phyloP scores from a whole-genome alignment of 2,329 filamentous ascomycete species.

The Fusarium scirpi region DNA sequence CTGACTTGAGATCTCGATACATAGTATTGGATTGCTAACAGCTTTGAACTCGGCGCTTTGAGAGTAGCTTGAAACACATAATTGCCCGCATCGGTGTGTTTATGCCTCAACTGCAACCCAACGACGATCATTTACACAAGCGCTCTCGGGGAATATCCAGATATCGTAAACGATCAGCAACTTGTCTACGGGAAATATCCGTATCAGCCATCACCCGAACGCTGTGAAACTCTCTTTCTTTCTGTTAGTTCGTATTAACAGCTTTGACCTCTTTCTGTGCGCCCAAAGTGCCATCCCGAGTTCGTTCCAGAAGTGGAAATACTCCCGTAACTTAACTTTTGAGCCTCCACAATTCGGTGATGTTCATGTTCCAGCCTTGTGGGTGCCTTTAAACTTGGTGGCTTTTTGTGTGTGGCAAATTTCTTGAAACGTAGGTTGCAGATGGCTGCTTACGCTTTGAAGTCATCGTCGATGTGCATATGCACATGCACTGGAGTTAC shows the following conservation, averaged over 20 bases:
- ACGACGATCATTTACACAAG: slow-evolving; percentile 31
- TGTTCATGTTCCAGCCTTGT: slow-evolving; percentile 34
- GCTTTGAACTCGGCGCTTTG: not conserved
- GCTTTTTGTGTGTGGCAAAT: slow-evolving; percentile 3
- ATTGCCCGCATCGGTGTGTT: slow-evolving; percentile 21
- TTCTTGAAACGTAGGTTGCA: slow-evolving; percentile 3
- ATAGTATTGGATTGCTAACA: not conserved
- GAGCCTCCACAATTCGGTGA: slow-evolving; percentile 22
- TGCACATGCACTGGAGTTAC: not conserved
- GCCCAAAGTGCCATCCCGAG: slow-evolving; percentile 32
- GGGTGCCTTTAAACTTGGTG: slow-evolving; percentile 1
- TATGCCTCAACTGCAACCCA: slow-evolving; percentile 31
- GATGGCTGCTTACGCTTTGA: not conserved
- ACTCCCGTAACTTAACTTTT: slow-evolving; percentile 29
- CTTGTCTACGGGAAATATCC: slow-evolving; percentile 8
- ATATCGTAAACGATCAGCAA: slow-evolving; percentile 32
- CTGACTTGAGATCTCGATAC: slow-evolving; percentile 1
- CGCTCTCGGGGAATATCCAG: slow-evolving; percentile 24
- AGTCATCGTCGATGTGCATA: slow-evolving; percentile 1
- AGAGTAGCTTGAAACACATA: slow-evolving; percentile 26
- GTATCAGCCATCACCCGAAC: slow-evolving; percentile 37
- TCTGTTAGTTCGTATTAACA: not conserved
- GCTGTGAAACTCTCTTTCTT: slow-evolving; percentile 28
- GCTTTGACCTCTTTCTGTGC: not conserved
- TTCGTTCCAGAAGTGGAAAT: slow-evolving; percentile 25